Percentiles rank a stretch among this genome's conserved stretches.
phyloP scores from a whole-genome alignment of 352 stramenopile genomes.

The Aphanomyces euteiches region DNA sequence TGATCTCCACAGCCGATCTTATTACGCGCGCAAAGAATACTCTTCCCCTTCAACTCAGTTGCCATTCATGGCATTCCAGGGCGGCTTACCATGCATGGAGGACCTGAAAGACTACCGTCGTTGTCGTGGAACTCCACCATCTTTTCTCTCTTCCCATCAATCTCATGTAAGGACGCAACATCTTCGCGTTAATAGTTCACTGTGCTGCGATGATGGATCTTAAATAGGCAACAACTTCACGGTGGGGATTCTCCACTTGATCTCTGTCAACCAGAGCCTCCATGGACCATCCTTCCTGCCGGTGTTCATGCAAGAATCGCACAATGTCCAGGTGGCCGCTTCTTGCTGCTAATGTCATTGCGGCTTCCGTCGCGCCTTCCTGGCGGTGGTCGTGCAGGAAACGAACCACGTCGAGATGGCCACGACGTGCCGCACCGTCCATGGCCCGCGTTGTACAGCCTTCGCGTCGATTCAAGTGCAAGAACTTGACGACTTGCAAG shows the following conservation, averaged over 20 bases:
- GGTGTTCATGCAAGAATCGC: slow-evolving; percentile 40
- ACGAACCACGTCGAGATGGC: slow-evolving; percentile 36
- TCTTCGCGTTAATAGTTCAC: too few species aligned
- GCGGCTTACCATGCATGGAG: too few species aligned
- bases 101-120: too few species aligned
- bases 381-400: slow-evolving; percentile 36
- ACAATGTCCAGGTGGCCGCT: slow-evolving; percentile 38
- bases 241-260: not conserved
- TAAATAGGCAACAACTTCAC: slow-evolving; percentile 8
- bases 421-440: slow-evolving; percentile 34
- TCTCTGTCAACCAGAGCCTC: slow-evolving; percentile 36
- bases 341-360: slow-evolving; percentile 33
- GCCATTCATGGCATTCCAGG: too few species aligned
- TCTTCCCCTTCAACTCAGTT: too few species aligned
- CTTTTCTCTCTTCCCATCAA: too few species aligned
- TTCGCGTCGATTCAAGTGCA: slow-evolving; percentile 36
- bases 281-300: slow-evolving; percentile 41
- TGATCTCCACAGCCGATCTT: too few species aligned
- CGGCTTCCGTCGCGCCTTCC: slow-evolving; percentile 36
- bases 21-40: too few species aligned
- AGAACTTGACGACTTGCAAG: slow-evolving; percentile 36
- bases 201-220: not conserved
- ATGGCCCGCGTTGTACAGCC: slow-evolving; percentile 36
- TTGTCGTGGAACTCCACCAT: too few species aligned
- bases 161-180: too few species aligned